Percentiles rank a stretch among this genome's conserved stretches.
phyloP scores from a whole-genome alignment of 2,329 filamentous ascomycete genomes.

The Colletotrichum horii region DNA sequence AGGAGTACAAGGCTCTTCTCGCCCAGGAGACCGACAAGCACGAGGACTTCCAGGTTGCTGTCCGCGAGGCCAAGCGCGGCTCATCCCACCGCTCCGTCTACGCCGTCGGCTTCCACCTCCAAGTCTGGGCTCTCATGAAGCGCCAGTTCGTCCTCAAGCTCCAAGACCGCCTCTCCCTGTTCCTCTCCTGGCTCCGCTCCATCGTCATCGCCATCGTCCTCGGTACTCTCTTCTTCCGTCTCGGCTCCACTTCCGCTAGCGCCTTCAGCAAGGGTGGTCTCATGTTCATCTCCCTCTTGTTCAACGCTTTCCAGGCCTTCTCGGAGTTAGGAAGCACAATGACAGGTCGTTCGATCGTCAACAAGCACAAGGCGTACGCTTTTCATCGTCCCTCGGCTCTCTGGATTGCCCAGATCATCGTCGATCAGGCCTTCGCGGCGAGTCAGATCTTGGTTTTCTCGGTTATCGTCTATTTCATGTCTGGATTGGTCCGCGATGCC shows the following conservation, averaged over 20 bases:
- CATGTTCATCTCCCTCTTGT: slow-evolving; percentile 79
- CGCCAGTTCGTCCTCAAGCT: slow-evolving; percentile 86
- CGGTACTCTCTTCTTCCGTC: slow-evolving; percentile 79
- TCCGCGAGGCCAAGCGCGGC: slow-evolving; percentile 79
- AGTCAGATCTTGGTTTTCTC: slow-evolving; percentile 75
- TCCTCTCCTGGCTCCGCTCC: slow-evolving; percentile 70
- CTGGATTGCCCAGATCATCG: slow-evolving; percentile 83
- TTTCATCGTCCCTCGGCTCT: slow-evolving; percentile 84
- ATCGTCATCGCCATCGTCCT: slow-evolving; percentile 80
- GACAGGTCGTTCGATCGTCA: slow-evolving; percentile 77
- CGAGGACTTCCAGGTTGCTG: slow-evolving; percentile 78
- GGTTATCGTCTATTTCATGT: slow-evolving; percentile 83
- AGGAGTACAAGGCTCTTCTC: slow-evolving; percentile 68
- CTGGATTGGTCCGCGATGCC: slow-evolving; percentile 68
- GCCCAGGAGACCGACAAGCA: slow-evolving; percentile 69
- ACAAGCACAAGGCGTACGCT: slow-evolving; percentile 84
- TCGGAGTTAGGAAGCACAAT: slow-evolving; percentile 78
- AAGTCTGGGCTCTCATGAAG: slow-evolving; percentile 83
- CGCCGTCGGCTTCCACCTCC: slow-evolving; percentile 80
- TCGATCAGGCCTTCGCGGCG: slow-evolving; percentile 76
- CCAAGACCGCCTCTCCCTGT: slow-evolving; percentile 81
- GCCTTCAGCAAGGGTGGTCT: slow-evolving; percentile 84
- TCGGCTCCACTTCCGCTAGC: slow-evolving; percentile 68
- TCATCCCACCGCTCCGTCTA: slow-evolving; percentile 80
- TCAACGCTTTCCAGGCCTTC: slow-evolving; percentile 89